A percentile compares a stretch with the other conserved stretches of the same genome.
Evolutionary conservation across 768 basidiomycete species (phyloP).

Genomic region (Pluteus cervinus): DNA sequence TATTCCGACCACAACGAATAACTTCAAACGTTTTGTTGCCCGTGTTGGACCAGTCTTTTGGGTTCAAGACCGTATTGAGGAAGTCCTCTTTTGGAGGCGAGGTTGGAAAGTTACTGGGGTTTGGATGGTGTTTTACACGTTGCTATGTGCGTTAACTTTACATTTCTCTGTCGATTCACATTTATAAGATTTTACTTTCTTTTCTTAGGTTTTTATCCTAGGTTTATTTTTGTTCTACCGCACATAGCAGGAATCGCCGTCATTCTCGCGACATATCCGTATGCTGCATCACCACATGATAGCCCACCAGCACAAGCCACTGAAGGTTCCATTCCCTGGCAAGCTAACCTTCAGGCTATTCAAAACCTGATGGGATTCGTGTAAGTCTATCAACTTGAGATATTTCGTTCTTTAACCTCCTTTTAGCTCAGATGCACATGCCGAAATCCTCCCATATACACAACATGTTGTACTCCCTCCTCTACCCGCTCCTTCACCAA

Average conservation of each 20-base stretch:
- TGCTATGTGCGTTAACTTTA: constrained; percentile 57
- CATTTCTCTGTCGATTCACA: background rate
- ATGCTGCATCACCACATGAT: constrained; percentile 23
- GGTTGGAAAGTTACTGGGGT: constrained; percentile 65
- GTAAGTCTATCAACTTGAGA: constrained; percentile 35
- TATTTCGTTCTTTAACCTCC: background rate
- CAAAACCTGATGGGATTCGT: constrained; percentile 87
- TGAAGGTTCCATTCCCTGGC: constrained; percentile 75
- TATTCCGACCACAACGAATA: constrained; percentile 68
- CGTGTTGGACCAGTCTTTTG: constrained; percentile 79
- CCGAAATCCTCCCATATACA: constrained; percentile 43
- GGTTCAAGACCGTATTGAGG: constrained; percentile 85
- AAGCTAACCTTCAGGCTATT: constrained; percentile 82
- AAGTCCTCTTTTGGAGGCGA: constrained; percentile 76
- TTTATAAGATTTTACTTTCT: background rate
- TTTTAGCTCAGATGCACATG: constrained; percentile 39
- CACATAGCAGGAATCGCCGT: constrained; percentile 55
- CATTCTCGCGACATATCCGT: constrained; percentile 63
- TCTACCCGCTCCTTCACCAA: constrained; percentile 22
- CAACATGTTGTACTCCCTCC: constrained; percentile 45
- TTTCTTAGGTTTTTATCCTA: constrained; percentile 66
- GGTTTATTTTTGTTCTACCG: constrained; percentile 64
- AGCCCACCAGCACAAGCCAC: constrained; percentile 29
- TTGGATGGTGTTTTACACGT: constrained; percentile 75
- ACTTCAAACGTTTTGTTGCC: constrained; percentile 77